Evolutionary conservation across 345 rosid genomes (phyloP).

Genomic region (Eucalyptus paniculata): DNA sequence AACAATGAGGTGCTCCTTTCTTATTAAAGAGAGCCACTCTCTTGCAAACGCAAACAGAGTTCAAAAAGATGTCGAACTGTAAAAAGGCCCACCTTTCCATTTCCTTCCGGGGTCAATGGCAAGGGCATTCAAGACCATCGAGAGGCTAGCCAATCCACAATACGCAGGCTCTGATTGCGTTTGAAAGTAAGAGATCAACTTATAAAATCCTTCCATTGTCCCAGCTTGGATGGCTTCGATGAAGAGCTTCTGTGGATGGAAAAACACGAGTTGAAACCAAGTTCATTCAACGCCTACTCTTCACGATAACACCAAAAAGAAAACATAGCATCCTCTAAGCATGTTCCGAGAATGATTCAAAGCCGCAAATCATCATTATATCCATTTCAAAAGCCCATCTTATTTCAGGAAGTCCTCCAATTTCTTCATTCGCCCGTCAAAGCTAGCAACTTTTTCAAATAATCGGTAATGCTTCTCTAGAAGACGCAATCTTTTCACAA

Average conservation of each 20-base stretch:
- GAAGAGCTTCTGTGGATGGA: slow-evolving; percentile 51
- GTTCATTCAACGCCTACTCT: not conserved
- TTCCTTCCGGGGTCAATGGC: slow-evolving; percentile 74
- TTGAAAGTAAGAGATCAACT: slow-evolving; percentile 72
- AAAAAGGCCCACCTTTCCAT: slow-evolving; percentile 54
- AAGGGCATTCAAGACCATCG: slow-evolving; percentile 86
- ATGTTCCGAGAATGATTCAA: not conserved
- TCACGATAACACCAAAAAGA: not conserved
- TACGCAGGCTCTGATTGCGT: slow-evolving; percentile 92
- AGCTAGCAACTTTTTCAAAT: not conserved
- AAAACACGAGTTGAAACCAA: not conserved
- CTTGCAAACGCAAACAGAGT: not conserved
- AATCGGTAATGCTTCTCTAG: not conserved
- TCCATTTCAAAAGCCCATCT: not conserved
- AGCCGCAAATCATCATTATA: not conserved
- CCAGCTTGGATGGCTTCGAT: slow-evolving; percentile 71
- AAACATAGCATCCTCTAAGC: not conserved
- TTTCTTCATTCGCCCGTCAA: not conserved
- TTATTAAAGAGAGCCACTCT: not conserved
- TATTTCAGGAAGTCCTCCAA: not conserved
- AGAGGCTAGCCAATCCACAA: slow-evolving; percentile 84
- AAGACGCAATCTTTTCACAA: not conserved
- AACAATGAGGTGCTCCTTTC: not conserved
- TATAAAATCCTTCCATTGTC: slow-evolving; percentile 87
- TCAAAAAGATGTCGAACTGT: not conserved